Evolutionary conservation across 257 asterid species (phyloP).

Genomic region (Capsicum rhomboideum): DNA sequence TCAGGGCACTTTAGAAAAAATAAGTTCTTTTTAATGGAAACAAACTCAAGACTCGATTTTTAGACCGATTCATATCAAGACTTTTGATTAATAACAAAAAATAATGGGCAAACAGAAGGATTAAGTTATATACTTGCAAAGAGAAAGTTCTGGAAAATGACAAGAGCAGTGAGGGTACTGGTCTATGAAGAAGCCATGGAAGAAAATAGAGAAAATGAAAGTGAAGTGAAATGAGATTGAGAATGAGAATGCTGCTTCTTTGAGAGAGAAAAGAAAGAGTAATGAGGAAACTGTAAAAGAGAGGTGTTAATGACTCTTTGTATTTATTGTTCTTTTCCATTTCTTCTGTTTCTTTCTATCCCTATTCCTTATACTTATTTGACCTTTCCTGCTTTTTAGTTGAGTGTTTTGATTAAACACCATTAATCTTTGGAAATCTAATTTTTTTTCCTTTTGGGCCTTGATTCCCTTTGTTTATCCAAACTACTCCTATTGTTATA

Average conservation of each 20-base stretch:
- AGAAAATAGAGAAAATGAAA: not conserved
- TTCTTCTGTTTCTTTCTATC: not conserved
- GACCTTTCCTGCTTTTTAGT: not conserved
- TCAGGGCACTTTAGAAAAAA: not conserved
- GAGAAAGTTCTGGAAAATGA: constrained; percentile 14
- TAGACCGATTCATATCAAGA: not conserved
- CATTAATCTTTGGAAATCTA: too few relatives aligned
- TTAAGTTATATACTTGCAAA: not conserved
- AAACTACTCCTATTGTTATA: too few relatives aligned
- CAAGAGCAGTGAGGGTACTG: constrained; percentile 16
- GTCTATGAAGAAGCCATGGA: constrained; percentile 16
- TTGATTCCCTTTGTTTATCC: too few relatives aligned
- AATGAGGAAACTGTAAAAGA: not conserved
- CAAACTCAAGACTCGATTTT: not conserved
- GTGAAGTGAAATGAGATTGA: not conserved
- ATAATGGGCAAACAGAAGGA: not conserved
- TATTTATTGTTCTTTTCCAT: not conserved
- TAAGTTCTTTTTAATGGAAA: too few relatives aligned
- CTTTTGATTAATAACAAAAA: not conserved
- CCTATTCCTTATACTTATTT: not conserved
- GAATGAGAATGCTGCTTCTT: not conserved
- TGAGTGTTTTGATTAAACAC: too few relatives aligned
- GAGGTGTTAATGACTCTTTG: not conserved
- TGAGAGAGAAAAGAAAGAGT: not conserved
- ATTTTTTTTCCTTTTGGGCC: too few relatives aligned